Base-by-base conservation (phyloP, 1,284 basidiomycete genomes). In the Papiliotrema flavescens region DNA sequence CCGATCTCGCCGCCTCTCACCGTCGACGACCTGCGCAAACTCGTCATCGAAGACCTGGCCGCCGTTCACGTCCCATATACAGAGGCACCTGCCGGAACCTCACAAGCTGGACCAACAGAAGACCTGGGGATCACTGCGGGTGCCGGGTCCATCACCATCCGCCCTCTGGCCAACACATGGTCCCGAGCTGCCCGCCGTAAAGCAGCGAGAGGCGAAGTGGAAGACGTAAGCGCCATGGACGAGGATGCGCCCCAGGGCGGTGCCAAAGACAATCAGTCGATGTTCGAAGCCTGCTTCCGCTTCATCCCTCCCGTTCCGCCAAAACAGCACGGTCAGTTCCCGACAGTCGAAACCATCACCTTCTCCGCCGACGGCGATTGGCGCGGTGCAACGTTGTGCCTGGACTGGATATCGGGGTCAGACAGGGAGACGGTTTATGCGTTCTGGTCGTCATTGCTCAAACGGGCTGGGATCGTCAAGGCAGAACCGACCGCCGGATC, bases 391-490 rank as follows among this genome's bases (percentile, higher is more conserved):
- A 51, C 45, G 6, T 59, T 87, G 5, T 72, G 79, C 51, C 81
- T 83, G 55, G 78, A 82, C 26, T 90, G 88, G 88, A 63, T 84
- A 11, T 78, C 77, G 53, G 90, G 89, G 0, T 67, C 59, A 22
- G 84, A 89, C 36, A 68, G 86, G 35, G 64, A 63, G 0, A 49
- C 85, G 39, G 85, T 88, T 43, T 87, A 90, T 64, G 83, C 83
- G 39, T 85, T 92, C 57, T 81, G 81, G 66, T 83, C 81, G 60
- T 85, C 85, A 73, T 66, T 87, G 0, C 64, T 78, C 37, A 66
- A 76, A 41, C 82, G 80, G 62, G 60, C 78, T 6, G 65, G 57
- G 6, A 32, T 32, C 28, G 28, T 32, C 28, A 32, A 32, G 28
- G 11, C 28, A 11, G 28, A 32, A 11, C 28, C 11, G 28, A 11